Conservation (phyloP, 768 basidiomycete genomes). For the Tricholoma saponaceum region DNA sequence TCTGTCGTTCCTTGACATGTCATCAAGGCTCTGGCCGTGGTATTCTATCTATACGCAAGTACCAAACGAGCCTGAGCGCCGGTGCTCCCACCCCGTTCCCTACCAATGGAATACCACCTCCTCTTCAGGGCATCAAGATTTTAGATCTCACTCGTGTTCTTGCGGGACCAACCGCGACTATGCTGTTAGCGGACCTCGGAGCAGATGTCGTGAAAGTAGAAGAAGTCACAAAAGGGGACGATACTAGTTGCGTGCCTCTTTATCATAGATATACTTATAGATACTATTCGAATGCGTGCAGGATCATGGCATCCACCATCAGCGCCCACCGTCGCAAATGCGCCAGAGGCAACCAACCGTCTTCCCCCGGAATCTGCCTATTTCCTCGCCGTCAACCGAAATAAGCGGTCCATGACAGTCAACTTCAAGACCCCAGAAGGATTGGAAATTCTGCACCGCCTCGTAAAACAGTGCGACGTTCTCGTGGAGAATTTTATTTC, state of each 20-base stretch:
- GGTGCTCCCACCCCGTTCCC: neutral
- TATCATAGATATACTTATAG: neutral
- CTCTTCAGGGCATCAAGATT: slow-evolving; percentile 76
- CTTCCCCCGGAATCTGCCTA: slow-evolving; percentile 91
- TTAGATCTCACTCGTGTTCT: slow-evolving; percentile 88
- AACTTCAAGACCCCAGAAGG: slow-evolving; percentile 83
- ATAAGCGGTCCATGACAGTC: slow-evolving; percentile 85
- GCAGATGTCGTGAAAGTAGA: slow-evolving; percentile 95
- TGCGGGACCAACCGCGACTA: slow-evolving; percentile 89
- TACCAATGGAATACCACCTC: slow-evolving; percentile 61
- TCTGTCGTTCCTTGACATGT: neutral
- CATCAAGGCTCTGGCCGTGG: neutral
- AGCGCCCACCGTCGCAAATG: slow-evolving; percentile 43
- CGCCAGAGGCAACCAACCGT: slow-evolving; percentile 51
- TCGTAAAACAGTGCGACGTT: slow-evolving; percentile 75
- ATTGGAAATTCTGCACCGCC: slow-evolving; percentile 63
- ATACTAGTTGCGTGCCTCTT: slow-evolving; percentile 44
- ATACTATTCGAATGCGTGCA: slow-evolving; percentile 20
- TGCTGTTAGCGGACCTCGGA: slow-evolving; percentile 89
- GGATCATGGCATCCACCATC: slow-evolving; percentile 67
- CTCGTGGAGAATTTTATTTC: slow-evolving; percentile 87
- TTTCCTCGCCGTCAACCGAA: slow-evolving; percentile 84
- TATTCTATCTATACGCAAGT: slow-evolving; percentile 4
- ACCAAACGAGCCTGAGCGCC: slow-evolving; percentile 9
- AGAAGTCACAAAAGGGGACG: slow-evolving; percentile 77